Base-by-base conservation (phyloP, 805 yeast genomes). In the Vanderwaltozyma polyspora region DNA sequence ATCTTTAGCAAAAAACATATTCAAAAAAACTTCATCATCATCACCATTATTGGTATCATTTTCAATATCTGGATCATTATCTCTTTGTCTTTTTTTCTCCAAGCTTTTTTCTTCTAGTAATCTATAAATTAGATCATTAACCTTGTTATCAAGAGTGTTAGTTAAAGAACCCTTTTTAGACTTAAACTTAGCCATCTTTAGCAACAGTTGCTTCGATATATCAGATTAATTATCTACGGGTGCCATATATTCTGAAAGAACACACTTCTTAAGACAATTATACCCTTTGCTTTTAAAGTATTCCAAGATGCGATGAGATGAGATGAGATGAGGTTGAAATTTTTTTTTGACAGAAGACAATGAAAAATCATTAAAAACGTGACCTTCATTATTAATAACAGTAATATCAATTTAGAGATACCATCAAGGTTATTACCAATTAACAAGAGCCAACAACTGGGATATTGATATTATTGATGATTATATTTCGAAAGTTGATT, bases 1-100 rank as follows among this genome's bases (percentile, higher is more conserved):
- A 43, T 79, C 80, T 43, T 67, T 67, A 1, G 86, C 91, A 19
- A 77, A 60, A 3, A 76, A 80, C 33, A 76, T 64, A 5, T 29
- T 28, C 15, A 44, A 47, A 29, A 53, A 50, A 29, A 52, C 57
- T 24, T 53, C 59, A 5, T 46, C 52, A 19, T 50, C 50, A 30
- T 49, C 60, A 28, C 44, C 51, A n/a, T 45, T 51, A 10, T 49
- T 46, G 8, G 25, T 16, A 28, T 44, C 51, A n/a, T 45, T 51
- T 11, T 49, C 46, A 9, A 26, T 16, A 6, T 40, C 44, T 5
- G 36, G 42, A 27, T 33, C 34, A 8, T 30, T 37, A 17, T 39
- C 39, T 19, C 13, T 11, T 5, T 49, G 54, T 26, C 61, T 48
- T 28, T 52, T 56, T 30, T 46, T 49, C n/a, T 63, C 66, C 9